phyloP scores from a whole-genome alignment of 345 rosid species.

The Theobroma cacao region DNA sequence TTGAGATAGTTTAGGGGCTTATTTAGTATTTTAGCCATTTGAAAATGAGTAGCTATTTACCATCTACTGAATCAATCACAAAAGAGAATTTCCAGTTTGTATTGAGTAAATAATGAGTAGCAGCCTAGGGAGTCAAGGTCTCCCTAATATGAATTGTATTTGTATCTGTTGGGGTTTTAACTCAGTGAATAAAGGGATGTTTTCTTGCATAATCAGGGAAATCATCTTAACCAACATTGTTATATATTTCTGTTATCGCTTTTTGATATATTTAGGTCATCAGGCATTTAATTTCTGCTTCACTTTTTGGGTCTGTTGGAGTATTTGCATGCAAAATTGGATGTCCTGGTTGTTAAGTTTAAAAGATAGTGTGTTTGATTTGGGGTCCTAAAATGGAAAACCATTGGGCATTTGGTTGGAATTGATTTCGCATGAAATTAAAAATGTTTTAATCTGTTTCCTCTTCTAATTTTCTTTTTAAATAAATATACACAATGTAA shows the following conservation, averaged over 20 bases:
- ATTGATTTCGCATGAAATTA: background rate
- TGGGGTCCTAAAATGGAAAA: background rate
- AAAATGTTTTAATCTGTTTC: background rate
- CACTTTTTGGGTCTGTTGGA: background rate
- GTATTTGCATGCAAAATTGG: background rate
- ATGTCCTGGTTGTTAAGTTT: background rate
- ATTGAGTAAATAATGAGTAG: background rate
- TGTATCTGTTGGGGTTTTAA: no score
- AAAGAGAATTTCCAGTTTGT: background rate
- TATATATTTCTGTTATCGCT: background rate
- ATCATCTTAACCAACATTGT: background rate
- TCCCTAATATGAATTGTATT: background rate
- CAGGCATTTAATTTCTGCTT: background rate
- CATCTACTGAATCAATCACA: background rate
- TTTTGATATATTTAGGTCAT: background rate
- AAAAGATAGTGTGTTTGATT: background rate
- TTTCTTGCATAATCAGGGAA: background rate
- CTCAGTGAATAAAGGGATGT: background rate
- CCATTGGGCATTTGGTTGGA: background rate
- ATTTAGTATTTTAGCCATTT: no score
- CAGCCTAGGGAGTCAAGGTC: background rate
- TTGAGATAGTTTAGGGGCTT: no score
- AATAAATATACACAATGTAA: background rate
- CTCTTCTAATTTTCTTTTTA: background rate
- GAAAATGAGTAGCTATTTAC: background rate